Evolutionary conservation across 208 protist genomes (phyloP).

Genomic region (Leishmania martiniquensis): DNA sequence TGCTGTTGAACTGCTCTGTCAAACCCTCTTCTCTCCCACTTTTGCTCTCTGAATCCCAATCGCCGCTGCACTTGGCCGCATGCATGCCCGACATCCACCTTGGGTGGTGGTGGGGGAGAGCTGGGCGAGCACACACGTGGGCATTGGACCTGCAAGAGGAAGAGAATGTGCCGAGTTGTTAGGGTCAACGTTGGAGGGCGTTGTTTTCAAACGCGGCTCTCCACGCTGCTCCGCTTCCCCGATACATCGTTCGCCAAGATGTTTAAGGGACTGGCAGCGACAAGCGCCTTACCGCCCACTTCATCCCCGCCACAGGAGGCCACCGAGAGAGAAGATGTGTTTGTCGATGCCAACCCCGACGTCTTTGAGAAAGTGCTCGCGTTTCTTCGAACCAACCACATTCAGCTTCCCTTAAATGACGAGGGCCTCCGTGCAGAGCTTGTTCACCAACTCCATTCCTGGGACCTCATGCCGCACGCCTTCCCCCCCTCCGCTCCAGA

Average conservation of each 20-base stretch:
- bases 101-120: not conserved
- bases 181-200: slow-evolving; percentile 75
- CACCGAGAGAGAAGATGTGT: slow-evolving; percentile 43
- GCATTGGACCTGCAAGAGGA: not conserved
- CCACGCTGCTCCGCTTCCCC: slow-evolving; percentile 71
- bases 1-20: not conserved
- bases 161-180: slow-evolving; percentile 38
- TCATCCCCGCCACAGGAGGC: not conserved
- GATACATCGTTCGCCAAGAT: slow-evolving; percentile 68
- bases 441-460: slow-evolving; percentile 62
- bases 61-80: not conserved
- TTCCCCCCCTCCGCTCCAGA: slow-evolving; percentile 42
- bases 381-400: slow-evolving; percentile 69
- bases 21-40: not conserved
- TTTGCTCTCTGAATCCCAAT: not conserved
- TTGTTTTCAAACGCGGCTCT: slow-evolving; percentile 66
- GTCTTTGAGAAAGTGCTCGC: slow-evolving; percentile 79
- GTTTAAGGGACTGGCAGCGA: slow-evolving; percentile 30
- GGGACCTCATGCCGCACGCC: slow-evolving; percentile 76
- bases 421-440: slow-evolving; percentile 71
- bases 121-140: not conserved
- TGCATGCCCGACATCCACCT: not conserved
- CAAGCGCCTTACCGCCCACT: slow-evolving; percentile 1
- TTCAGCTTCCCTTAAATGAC: slow-evolving; percentile 64
- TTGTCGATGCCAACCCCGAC: slow-evolving; percentile 78